Evolutionary conservation across 495 filamentous ascomycete genomes (phyloP).

Genomic region (Aspergillus incahuasiensis): DNA sequence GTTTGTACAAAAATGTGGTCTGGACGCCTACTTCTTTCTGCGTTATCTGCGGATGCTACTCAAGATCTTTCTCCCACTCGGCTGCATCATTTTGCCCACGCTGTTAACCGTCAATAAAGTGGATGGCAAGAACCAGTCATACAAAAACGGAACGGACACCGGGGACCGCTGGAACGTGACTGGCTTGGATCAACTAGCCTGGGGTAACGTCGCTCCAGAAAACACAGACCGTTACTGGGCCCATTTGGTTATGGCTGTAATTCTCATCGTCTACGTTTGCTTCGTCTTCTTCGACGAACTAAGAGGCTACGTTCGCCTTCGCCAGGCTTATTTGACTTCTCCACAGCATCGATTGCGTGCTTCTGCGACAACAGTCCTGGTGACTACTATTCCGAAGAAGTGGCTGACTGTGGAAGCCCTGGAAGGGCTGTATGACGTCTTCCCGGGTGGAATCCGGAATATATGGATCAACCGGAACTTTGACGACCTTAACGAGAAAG

Average conservation of each 20-base stretch:
- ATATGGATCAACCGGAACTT: slow-evolving; percentile 96
- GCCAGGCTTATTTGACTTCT: slow-evolving; percentile 92
- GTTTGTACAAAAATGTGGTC: slow-evolving; percentile 88
- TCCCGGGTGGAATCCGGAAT: slow-evolving; percentile 91
- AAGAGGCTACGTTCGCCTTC: slow-evolving; percentile 85
- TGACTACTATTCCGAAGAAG: slow-evolving; percentile 80
- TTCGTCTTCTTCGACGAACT: slow-evolving; percentile 85
- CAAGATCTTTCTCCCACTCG: slow-evolving; percentile 83
- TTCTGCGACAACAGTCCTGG: slow-evolving; percentile 93
- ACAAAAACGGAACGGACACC: slow-evolving; percentile 36
- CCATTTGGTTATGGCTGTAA: slow-evolving; percentile 77
- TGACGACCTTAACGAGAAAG: slow-evolving; percentile 81
- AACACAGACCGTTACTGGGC: slow-evolving; percentile 80
- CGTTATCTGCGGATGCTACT: slow-evolving; percentile 91
- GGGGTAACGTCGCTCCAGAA: slow-evolving; percentile 79
- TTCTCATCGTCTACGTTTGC: slow-evolving; percentile 78
- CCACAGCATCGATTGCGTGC: slow-evolving; percentile 91
- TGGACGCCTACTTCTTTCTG: slow-evolving; percentile 97
- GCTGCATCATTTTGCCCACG: slow-evolving; percentile 74
- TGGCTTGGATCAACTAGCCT: slow-evolving; percentile 76
- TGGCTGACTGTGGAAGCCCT: slow-evolving; percentile 83
- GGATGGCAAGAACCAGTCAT: slow-evolving; percentile 59
- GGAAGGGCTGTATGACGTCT: slow-evolving; percentile 87
- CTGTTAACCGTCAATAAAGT: slow-evolving; percentile 79
- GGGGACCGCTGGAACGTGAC: slow-evolving; percentile 45